Evolutionary conservation across 2,329 filamentous ascomycete genomes (phyloP), one percentile per base, ranked within the genome.

Genomic region (Hypoxylon sp.): DNA sequence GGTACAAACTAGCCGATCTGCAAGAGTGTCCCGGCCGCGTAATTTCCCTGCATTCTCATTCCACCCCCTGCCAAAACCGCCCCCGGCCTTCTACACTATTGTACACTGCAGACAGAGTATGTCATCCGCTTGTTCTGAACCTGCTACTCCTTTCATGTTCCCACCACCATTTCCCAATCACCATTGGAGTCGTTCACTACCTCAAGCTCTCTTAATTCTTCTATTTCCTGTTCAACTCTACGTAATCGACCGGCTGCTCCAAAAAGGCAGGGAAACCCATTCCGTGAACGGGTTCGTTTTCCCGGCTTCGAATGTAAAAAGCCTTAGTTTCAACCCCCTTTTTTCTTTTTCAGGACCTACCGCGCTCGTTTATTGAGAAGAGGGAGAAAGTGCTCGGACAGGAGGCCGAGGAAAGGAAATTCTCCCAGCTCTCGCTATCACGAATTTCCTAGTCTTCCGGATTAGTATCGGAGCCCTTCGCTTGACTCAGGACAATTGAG

Each of bases 231-330:
- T 48, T 51, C 52, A 41, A 49, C 38, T 43, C 58, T 46, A 49
- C 64, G 49, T 65, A 60, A 53, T 62, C 60, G 60, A 62, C 48
- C 58, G 61, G 62, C 49, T 60, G 60, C 60, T 56, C 43, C 53
- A 34, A 56, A 56, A 32, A 21, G 52, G 57, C 46, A 70, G 41
- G 52, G 41, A 61, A 65, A 62, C 69, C 69, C 69, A 67, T 72
- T 72, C 69, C 65, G 65, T 32, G 68, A 72, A 72, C 70, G 68
- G 70, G 70, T 72, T 17, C 13, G 50, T 55, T 48, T 60, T 55
- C 49, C 45, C 53, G 69, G 53, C 56, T 59, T 60, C 30, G 61
- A 60, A 52, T 52, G 64, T 60, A 60, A 56, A 56, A 46, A 41
- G 19, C 63, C 62, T 59, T 62, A 60, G 58, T 68, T 67, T 23